Percentiles rank a stretch among this genome's conserved stretches.
These are phyloP conservation scores for Taphrina betulina DNA, from an alignment of 1,139 yeast genomes.

Conservation along the genomic window DNA sequence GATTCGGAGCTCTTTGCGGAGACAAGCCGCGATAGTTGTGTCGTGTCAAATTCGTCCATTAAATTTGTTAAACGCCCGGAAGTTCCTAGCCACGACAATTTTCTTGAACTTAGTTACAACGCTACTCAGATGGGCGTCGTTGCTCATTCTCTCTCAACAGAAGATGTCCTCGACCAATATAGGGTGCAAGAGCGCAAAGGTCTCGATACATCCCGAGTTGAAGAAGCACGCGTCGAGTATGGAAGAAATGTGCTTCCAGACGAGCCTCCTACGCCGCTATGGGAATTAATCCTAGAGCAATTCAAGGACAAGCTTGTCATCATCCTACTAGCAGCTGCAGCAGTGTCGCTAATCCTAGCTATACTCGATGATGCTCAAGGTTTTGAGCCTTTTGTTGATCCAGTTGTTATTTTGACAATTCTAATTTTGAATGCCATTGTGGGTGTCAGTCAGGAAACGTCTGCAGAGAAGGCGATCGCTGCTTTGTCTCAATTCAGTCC, in stretches of 20 bases:
- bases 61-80: no score
- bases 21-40: no score
- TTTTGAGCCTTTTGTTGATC: constrained; percentile 47
- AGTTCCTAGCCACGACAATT: no score
- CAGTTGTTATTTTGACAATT: constrained; percentile 47
- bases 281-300: constrained; percentile 45
- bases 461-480: constrained; percentile 49
- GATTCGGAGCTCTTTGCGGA: no score
- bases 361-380: constrained; percentile 44
- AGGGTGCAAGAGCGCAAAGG: constrained; percentile 40
- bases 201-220: constrained; percentile 40
- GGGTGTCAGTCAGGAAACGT: constrained; percentile 49
- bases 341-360: constrained; percentile 46
- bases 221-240: constrained; percentile 38
- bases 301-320: constrained; percentile 48
- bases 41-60: no score
- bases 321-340: constrained; percentile 47
- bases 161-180: constrained; percentile 39
- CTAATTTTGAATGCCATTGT: constrained; percentile 48
- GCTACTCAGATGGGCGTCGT: no score
- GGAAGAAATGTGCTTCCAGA: constrained; percentile 43
- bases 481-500: constrained; percentile 47
- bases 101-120: no score
- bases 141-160: constrained; percentile 39
- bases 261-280: constrained; percentile 45